phyloP scores from a whole-genome alignment of 805 yeast species.

The Yamadazyma endophytica region DNA sequence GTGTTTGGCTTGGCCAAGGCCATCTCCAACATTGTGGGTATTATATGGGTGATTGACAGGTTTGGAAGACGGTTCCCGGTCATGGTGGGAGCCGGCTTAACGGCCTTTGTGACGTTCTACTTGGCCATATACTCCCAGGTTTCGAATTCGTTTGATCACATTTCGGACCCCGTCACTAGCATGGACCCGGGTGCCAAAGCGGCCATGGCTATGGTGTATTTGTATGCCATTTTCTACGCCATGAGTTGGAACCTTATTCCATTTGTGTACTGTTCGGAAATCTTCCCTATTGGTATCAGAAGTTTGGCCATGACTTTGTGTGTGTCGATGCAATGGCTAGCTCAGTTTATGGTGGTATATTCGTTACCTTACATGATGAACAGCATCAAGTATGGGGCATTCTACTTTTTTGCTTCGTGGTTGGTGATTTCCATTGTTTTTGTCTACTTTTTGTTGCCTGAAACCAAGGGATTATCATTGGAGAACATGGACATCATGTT shows the following conservation, averaged over 20 bases:
- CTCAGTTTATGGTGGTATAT: constrained; percentile 7
- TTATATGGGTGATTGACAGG: constrained; percentile 1
- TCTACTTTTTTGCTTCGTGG: constrained; percentile 5
- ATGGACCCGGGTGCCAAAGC: constrained; percentile 5
- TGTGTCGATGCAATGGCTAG: constrained; percentile 5
- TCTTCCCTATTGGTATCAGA: constrained; percentile 5
- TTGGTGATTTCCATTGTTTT: constrained; percentile 5
- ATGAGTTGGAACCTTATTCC: constrained; percentile 8
- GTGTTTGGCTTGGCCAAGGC: constrained; percentile 3
- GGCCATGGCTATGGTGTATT: constrained; percentile 5
- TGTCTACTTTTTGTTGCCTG: constrained; percentile 4
- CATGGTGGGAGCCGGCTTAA: constrained; percentile 1
- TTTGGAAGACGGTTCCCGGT: constrained; percentile 4
- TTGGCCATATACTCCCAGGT: constrained; percentile 4
- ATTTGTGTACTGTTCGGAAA: constrained; percentile 6
- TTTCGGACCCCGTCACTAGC: neutral
- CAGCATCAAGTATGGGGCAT: constrained; percentile 9
- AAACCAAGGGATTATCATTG: constrained; percentile 8
- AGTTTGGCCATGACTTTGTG: constrained; percentile 6
- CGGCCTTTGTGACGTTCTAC: constrained; percentile 3
- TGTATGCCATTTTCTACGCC: constrained; percentile 3
- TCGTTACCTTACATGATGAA: constrained; percentile 7
- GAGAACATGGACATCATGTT: constrained; percentile 9
- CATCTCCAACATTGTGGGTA: neutral
- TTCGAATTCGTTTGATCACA: constrained; percentile 5